Base-by-base conservation (phyloP, 768 basidiomycete genomes). In the Lentinula lateritia region DNA sequence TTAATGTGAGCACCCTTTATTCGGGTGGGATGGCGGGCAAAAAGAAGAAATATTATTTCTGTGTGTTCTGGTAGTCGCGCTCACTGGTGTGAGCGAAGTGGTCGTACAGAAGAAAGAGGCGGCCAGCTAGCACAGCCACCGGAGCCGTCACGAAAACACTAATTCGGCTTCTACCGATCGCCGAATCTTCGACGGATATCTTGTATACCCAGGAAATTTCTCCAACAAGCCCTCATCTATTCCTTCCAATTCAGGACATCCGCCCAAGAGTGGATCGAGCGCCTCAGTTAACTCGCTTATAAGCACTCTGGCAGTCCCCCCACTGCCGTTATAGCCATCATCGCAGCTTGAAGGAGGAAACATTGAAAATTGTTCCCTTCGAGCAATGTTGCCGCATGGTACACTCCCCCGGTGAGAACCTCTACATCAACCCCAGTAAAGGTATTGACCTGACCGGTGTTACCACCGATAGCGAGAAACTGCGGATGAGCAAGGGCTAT, bases 391-490 rank as follows among this genome's bases (percentile, higher is more conserved):
- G 18, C n/a, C 12, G 46, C n/a, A 42, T 57, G 16, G 18, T 42
- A 61, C 50, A 50, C n/a, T 15, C 54, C 54, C 6, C 61, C 61
- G 6, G 61, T 61, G 38, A 61, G 52, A 46, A 57, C 34, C 2
- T 8, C 54, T 2, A 61, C 6, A 23, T 57, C 38, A 35, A 57
- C 45, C 7, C 55, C 39, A 15, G 61, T 61, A 28, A 61, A 61
- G 2, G 54, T 42, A 28, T 61, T 42, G 42, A 53, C 23, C 35
- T 32, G 23, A 15, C 61, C 61, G 13, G 53, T 36, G 61, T 61
- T 61, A 5, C 61, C 61, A 2, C 61, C 61, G 4, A 61, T 32
- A 41, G 50, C 42, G n/a, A 61, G 54, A 38, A 61, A 61, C 36
- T 61, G 39, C 16, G 61, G 61, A 34, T 61, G 20, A 12, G 52